Evolutionary conservation across 805 yeast genomes (phyloP).

Genomic region (Starmerella kuoi): DNA sequence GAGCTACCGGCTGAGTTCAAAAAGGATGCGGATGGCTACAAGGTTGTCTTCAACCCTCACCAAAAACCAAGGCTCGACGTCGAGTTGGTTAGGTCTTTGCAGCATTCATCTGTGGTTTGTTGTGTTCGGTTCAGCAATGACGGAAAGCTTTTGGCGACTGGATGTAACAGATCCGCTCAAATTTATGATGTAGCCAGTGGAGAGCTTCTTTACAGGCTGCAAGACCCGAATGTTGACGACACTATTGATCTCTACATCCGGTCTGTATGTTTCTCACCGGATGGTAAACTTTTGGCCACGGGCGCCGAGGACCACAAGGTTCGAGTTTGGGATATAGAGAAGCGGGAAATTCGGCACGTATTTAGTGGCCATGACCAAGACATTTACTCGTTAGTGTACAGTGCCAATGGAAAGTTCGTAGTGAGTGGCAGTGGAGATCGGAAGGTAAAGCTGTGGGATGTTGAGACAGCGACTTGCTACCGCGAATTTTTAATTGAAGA

Average conservation of each 20-base stretch:
- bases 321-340: constrained; percentile 88
- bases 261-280: constrained; percentile 93
- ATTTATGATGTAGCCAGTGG: constrained; percentile 89
- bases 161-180: constrained; percentile 91
- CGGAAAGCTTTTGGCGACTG: constrained; percentile 89
- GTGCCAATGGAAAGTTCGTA: constrained; percentile 84
- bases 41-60: constrained; percentile 81
- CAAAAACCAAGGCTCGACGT: constrained; percentile 67
- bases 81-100: constrained; percentile 77
- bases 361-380: constrained; percentile 91
- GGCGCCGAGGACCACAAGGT: constrained; percentile 71
- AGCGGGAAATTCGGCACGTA: constrained; percentile 73
- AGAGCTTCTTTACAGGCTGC: constrained; percentile 69
- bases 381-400: constrained; percentile 86
- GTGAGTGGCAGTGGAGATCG: constrained; percentile 96
- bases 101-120: constrained; percentile 90
- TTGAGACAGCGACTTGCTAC: constrained; percentile 77
- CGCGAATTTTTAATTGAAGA: constrained; percentile 85
- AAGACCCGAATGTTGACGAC: constrained; percentile 64
- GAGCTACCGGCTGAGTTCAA: constrained; percentile 3
- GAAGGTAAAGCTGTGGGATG: constrained; percentile 93
- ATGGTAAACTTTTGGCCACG: constrained; percentile 83
- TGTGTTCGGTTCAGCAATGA: constrained; percentile 87
- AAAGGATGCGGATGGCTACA: constrained; percentile 60
- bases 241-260: constrained; percentile 82